A percentile compares a stretch with the other conserved stretches of the same genome.
Conservation (phyloP, 306 rosid genomes). For the Crataegus laevigata region DNA sequence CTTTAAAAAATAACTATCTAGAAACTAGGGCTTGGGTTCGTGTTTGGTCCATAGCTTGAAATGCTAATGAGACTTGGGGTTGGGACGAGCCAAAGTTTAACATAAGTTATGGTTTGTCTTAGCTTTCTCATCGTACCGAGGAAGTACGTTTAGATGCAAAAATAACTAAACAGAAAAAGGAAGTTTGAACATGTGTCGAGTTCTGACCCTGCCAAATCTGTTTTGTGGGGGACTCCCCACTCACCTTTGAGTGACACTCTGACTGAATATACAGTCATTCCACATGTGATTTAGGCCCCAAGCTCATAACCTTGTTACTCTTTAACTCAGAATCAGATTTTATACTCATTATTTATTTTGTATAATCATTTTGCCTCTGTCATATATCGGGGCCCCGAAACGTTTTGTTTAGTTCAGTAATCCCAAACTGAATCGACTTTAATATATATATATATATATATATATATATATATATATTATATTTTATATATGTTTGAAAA, state of each 20-base stretch:
- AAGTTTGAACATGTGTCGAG: no score
- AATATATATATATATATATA: no score
- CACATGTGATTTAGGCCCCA: neutral
- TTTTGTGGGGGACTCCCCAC: no score
- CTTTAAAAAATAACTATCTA: neutral
- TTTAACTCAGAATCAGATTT: no score
- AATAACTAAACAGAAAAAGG: no score
- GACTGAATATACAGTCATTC: neutral
- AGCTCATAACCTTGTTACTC: neutral
- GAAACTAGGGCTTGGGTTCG: neutral
- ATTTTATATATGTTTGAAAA: no score
- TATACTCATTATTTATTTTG: neutral
- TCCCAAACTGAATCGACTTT: no score
- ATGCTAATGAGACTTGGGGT: neutral
- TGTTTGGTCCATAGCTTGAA: neutral
- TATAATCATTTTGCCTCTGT: neutral
- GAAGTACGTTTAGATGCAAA: neutral
- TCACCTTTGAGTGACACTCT: neutral
- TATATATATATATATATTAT: no score
- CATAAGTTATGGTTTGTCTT: neutral
- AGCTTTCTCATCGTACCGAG: no score
- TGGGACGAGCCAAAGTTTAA: neutral
- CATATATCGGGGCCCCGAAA: no score
- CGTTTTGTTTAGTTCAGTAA: no score
- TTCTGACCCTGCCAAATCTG: neutral